A percentile compares a stretch with the other conserved stretches of the same genome.
These are phyloP conservation scores for Corymbia citriodora DNA, from an alignment of 441 rosid species.

Conservation along the genomic window DNA sequence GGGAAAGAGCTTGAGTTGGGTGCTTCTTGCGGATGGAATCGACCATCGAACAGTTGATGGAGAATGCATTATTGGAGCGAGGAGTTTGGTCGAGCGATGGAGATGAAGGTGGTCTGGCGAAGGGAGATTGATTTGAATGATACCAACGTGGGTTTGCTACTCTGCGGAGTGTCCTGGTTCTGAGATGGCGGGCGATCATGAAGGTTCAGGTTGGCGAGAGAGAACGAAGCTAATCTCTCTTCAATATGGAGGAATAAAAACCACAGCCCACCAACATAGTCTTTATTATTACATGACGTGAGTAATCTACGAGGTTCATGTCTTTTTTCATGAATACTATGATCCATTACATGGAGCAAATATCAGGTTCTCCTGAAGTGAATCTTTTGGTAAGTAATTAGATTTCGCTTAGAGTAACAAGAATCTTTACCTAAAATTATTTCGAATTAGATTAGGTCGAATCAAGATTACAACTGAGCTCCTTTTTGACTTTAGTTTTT, in stretches of 20 bases:
- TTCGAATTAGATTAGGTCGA: background rate
- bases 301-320: background rate
- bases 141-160: background rate
- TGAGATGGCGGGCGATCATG: background rate
- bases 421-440: background rate
- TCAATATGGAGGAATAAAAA: background rate
- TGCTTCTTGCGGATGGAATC: conserved; percentile 23
- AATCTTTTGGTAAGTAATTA: background rate
- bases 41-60: conserved; percentile 32
- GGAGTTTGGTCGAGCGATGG: conserved; percentile 40
- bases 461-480: background rate
- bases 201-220: background rate
- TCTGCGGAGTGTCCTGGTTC: background rate
- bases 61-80: conserved; percentile 18
- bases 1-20: conserved; percentile 29
- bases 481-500: background rate
- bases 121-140: background rate
- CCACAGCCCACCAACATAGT: background rate
- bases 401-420: background rate
- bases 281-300: background rate
- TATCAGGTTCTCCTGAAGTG: background rate
- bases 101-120: background rate
- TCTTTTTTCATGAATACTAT: background rate
- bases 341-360: background rate
- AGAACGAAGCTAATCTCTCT: background rate